A percentile compares a stretch with the other conserved stretches of the same genome.
Evolutionary conservation across 2,329 filamentous ascomycete species (phyloP).

Genomic region (Septoria linicola): DNA sequence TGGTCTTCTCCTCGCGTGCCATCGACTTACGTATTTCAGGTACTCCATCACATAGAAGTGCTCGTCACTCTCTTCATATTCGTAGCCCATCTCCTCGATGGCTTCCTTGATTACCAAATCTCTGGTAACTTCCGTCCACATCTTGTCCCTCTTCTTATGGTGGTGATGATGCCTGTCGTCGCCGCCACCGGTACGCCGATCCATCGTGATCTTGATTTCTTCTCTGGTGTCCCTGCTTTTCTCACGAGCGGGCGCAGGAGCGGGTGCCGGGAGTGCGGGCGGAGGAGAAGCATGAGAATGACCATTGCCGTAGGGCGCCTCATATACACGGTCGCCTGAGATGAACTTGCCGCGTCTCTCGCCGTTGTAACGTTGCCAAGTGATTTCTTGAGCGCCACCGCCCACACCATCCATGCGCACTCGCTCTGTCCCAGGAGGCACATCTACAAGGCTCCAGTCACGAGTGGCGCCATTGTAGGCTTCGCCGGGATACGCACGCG

Average conservation of each 20-base stretch:
- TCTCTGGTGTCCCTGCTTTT: slow-evolving; percentile 48
- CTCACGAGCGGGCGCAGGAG: slow-evolving; percentile 25
- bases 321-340: slow-evolving; percentile 59
- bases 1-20: not conserved
- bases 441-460: slow-evolving; percentile 79
- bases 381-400: slow-evolving; percentile 72
- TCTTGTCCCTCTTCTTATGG: slow-evolving; percentile 45
- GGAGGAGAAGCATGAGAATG: slow-evolving; percentile 26
- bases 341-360: slow-evolving; percentile 72
- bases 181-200: slow-evolving; percentile 15
- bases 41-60: slow-evolving; percentile 95
- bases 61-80: slow-evolving; percentile 83
- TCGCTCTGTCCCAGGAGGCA: slow-evolving; percentile 77
- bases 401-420: slow-evolving; percentile 80
- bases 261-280: slow-evolving; percentile 23
- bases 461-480: slow-evolving; percentile 71
- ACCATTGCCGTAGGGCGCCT: slow-evolving; percentile 44
- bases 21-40: slow-evolving; percentile 72
- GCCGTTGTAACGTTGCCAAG: slow-evolving; percentile 77
- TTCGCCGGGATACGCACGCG: slow-evolving; percentile 69
- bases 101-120: slow-evolving; percentile 85
- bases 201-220: slow-evolving; percentile 43
- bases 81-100: slow-evolving; percentile 78
- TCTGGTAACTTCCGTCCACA: slow-evolving; percentile 98
- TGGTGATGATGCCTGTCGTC: slow-evolving; percentile 25